Evolutionary conservation across 768 basidiomycete genomes (phyloP).

Genomic region (Clitopilus hobsonii): DNA sequence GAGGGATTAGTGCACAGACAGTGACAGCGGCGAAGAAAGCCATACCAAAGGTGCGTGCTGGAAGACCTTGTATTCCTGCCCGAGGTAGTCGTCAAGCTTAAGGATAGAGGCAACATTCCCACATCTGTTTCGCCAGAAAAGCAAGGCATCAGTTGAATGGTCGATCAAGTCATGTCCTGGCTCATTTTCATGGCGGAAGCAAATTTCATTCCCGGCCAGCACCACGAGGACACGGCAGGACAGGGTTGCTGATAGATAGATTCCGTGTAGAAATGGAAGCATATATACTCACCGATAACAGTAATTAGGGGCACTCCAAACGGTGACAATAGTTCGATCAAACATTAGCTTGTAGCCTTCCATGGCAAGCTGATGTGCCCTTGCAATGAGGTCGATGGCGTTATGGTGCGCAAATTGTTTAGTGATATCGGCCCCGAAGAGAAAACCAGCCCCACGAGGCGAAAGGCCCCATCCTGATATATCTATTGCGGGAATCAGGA

Average conservation of each 20-base stretch:
- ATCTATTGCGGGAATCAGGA: constrained; percentile 39
- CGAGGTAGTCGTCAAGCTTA: constrained; percentile 88
- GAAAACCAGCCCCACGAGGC: constrained; percentile 94
- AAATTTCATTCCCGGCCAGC: not conserved
- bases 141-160: not conserved
- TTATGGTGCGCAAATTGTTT: constrained; percentile 89
- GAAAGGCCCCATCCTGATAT: constrained; percentile 95
- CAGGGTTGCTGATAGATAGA: too few relatives aligned
- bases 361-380: constrained; percentile 98
- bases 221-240: not conserved
- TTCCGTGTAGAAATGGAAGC: too few relatives aligned
- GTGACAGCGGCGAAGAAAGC: constrained; percentile 9
- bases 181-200: not conserved
- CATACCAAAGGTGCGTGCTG: constrained; percentile 81
- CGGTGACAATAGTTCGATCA: constrained; percentile 90
- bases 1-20: not conserved
- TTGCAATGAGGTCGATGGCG: constrained; percentile 89
- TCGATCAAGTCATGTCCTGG: not conserved
- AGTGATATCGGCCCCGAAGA: constrained; percentile 91
- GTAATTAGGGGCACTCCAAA: constrained; percentile 98
- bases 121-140: constrained; percentile 47
- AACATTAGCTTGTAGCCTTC: constrained; percentile 98
- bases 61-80: constrained; percentile 96
- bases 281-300: constrained; percentile 95
- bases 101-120: constrained; percentile 96